phyloP scores from a whole-genome alignment of 2,329 filamentous ascomycete species.

The Colletotrichum melonis region DNA sequence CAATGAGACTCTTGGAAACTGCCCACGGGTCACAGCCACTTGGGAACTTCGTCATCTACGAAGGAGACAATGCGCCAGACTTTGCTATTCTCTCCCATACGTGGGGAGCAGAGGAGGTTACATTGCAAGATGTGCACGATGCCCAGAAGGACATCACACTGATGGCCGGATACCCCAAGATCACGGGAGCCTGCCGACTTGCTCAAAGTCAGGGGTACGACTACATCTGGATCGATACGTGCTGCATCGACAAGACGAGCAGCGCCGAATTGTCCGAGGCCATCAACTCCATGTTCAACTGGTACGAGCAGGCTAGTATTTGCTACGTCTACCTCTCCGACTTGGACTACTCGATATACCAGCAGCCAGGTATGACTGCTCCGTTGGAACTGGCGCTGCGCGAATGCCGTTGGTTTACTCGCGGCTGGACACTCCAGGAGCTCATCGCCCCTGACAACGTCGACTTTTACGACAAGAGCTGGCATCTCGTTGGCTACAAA shows the following conservation, averaged over 20 bases:
- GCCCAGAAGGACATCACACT: not conserved
- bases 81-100: conserved; percentile 40
- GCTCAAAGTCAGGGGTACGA: conserved; percentile 30
- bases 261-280: conserved; percentile 39
- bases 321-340: conserved; percentile 39
- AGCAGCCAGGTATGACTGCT: not conserved
- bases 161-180: conserved; percentile 27
- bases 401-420: conserved; percentile 27
- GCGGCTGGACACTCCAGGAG: conserved; percentile 36
- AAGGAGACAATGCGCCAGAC: not conserved
- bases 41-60: not conserved
- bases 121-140: not conserved
- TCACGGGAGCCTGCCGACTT: conserved; percentile 8
- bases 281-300: conserved; percentile 38
- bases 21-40: not conserved
- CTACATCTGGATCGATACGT: conserved; percentile 41
- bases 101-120: not conserved
- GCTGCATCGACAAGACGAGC: conserved; percentile 40
- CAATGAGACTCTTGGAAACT: not conserved
- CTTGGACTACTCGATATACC: not conserved
- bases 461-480: conserved; percentile 20
- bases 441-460: conserved; percentile 27
- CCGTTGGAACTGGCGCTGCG: not conserved
- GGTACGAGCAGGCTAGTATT: conserved; percentile 35
- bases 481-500: conserved; percentile 37